Percentiles rank a stretch among this genome's conserved stretches.
phyloP scores from a whole-genome alignment of 306 rosid species.

The Vigna nakashimae region DNA sequence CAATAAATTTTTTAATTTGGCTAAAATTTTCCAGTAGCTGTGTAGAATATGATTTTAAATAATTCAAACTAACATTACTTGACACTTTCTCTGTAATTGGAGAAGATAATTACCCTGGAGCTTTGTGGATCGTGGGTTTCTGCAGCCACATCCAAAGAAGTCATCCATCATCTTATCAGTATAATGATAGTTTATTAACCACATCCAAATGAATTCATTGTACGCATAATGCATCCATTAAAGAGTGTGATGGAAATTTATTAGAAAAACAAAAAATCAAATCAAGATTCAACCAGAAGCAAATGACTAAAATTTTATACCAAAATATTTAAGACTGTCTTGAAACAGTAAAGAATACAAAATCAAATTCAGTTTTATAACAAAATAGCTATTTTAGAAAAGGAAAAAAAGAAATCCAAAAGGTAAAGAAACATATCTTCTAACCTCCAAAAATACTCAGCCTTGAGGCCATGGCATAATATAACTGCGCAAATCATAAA shows the following conservation, averaged over 20 bases:
- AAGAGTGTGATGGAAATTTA: slow-evolving; percentile 20
- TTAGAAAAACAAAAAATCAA: slow-evolving; percentile 19
- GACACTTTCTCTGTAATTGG: slow-evolving; percentile 94
- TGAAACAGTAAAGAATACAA: not conserved
- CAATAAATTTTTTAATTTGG: slow-evolving; percentile 17
- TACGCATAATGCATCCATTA: not conserved
- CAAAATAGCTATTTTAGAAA: not conserved
- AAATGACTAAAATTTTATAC: slow-evolving; percentile 20
- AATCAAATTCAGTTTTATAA: slow-evolving; percentile 22
- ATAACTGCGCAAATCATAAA: too few species aligned
- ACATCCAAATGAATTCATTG: not conserved
- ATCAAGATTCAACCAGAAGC: slow-evolving; percentile 31
- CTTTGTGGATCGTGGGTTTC: slow-evolving; percentile 77
- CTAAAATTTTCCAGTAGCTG: slow-evolving; percentile 29
- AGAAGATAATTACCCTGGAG: slow-evolving; percentile 94
- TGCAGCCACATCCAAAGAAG: slow-evolving; percentile 55
- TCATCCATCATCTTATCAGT: slow-evolving; percentile 27
- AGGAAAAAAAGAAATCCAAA: slow-evolving; percentile 20
- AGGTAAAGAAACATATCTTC: slow-evolving; percentile 21
- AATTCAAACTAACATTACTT: slow-evolving; percentile 58
- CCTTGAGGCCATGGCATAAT: too few species aligned
- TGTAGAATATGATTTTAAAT: slow-evolving; percentile 33
- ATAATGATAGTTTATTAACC: slow-evolving; percentile 12
- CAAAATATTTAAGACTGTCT: slow-evolving; percentile 7
- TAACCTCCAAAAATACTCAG: too few species aligned